Evolutionary conservation across 495 filamentous ascomycete genomes (phyloP), one percentile per base, ranked within the genome.

Genomic region (Penicillium samsonianum): DNA sequence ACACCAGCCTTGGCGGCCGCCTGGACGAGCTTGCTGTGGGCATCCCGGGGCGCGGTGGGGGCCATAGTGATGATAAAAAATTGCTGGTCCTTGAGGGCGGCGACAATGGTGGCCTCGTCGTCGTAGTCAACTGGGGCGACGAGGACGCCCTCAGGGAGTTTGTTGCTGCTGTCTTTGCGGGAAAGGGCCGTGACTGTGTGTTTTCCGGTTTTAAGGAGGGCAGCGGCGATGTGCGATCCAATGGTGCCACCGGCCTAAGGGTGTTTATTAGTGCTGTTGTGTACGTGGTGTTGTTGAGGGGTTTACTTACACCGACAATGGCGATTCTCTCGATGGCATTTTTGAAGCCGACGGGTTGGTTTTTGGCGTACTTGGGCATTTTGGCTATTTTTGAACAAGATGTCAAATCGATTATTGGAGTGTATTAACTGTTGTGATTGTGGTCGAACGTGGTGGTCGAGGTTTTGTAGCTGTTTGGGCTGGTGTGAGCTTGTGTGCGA

Each of bases 1-100:
- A 90, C 79, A 20, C 80, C 80, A 2, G 88, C 86, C 38, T 80
- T 77, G 17, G 78, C 82, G 2, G 88, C 88, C 3, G 87, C 87
- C 10, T 76, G 62, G 60, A 87, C 70, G 45, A 90, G 75, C 54
- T 78, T 77, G 54, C 59, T 65, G 35, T 87, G 79, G 16, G 71
- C 73, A 7, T 79, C 75, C 1, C 60, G 67, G 2, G 79, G 72
- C 0, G 80, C 81, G 1, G 44, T 72, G 16, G 70, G 69, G 30
- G 62, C 45, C 63, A 89, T 65, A 11, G 84, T 86, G 57, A 88
- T 87, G 70, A 89, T 73, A 10, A 90, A 70, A 38, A 77, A 79
- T 47, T 86, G 78, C 55, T 85, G 80, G 67, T 72, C 79, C 59
- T 72, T 67, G 14, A 85, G 76, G 9, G 80, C 81, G 1, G 60